These are phyloP conservation scores for Cryptomeria japonica DNA, from an alignment of 75 land plant species.

Conservation along the genomic window DNA sequence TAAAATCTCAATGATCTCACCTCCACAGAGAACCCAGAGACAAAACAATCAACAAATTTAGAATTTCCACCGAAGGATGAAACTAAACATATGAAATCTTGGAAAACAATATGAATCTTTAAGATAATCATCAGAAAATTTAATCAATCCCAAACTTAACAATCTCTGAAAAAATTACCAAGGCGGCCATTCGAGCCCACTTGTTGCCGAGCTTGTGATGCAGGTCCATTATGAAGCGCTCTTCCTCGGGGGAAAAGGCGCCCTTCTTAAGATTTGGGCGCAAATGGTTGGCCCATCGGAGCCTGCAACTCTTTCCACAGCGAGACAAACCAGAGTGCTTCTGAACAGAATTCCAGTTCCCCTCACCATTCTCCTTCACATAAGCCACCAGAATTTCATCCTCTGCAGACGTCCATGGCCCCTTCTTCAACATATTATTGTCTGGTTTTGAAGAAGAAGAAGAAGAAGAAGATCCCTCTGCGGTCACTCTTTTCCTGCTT, in stretches of 20 bases:
- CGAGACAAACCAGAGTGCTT: constrained; percentile 51
- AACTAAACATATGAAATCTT: background rate
- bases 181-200: constrained; percentile 70
- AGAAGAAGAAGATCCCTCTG: background rate
- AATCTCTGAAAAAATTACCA: constrained; percentile 10
- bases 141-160: no score
- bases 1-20: no score
- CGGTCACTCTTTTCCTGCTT: background rate
- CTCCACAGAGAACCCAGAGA: no score
- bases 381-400: constrained; percentile 57
- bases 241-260: constrained; percentile 57
- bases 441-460: background rate
- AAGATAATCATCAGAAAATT: background rate
- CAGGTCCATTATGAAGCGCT: constrained; percentile 48
- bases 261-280: constrained; percentile 66
- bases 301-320: constrained; percentile 72
- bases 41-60: no score
- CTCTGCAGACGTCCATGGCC: constrained; percentile 69
- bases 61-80: background rate
- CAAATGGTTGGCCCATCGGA: constrained; percentile 71
- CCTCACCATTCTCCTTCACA: constrained; percentile 65
- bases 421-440: constrained; percentile 37
- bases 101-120: background rate
- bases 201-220: constrained; percentile 67
- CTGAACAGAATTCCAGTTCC: constrained; percentile 73